Evolutionary conservation across 2,329 filamentous ascomycete species (phyloP).

Genomic region (Onygenales sp.): DNA sequence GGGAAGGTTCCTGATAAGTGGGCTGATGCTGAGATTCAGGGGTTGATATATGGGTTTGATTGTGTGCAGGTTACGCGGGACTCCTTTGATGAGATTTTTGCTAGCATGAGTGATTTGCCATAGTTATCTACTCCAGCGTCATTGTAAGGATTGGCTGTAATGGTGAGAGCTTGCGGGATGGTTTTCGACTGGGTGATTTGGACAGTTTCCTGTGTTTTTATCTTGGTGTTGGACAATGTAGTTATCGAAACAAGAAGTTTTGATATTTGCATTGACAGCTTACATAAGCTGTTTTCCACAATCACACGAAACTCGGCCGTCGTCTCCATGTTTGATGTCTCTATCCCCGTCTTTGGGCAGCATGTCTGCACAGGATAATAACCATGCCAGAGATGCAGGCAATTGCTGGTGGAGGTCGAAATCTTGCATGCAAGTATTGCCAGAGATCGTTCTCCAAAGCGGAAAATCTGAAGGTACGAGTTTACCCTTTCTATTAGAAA

Average conservation of each 20-base stretch:
- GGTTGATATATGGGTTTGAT: constrained; percentile 56
- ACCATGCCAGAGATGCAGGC: background rate
- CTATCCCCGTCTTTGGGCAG: background rate
- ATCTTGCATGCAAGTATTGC: background rate
- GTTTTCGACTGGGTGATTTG: background rate
- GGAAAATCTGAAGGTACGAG: constrained; percentile 4
- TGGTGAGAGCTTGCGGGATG: background rate
- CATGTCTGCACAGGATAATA: background rate
- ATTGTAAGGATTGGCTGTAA: background rate
- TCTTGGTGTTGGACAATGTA: background rate
- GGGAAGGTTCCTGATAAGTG: constrained; percentile 52
- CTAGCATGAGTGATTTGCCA: constrained; percentile 8
- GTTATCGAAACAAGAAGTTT: no score
- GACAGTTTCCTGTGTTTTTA: background rate
- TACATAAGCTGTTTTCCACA: no score
- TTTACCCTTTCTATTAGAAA: background rate
- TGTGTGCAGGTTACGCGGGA: constrained; percentile 47
- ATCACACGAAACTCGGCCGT: background rate
- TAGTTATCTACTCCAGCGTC: background rate
- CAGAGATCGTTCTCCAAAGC: constrained; percentile 3
- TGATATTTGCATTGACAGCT: no score
- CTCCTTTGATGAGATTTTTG: constrained; percentile 41
- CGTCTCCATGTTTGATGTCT: background rate
- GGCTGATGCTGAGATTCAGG: constrained; percentile 60
- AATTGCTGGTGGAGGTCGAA: background rate